Conservation (phyloP, 257 asterid genomes). For the Misopates orontium region DNA sequence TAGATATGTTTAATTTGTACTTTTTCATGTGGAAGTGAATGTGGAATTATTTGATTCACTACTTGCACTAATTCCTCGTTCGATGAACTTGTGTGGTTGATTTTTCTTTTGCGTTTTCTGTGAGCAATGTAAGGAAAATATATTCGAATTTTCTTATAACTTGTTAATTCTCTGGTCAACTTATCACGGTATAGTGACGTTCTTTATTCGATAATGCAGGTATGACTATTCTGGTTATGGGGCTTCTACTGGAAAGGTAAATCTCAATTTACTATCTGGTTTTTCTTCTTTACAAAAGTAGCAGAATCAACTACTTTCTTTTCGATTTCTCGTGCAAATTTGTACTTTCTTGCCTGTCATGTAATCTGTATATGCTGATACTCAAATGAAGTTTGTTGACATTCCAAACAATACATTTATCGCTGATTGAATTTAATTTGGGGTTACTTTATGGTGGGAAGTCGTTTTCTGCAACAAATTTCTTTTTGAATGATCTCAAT, state of each 20-base stretch:
- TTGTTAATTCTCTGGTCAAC: neutral
- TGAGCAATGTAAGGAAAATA: conserved; percentile 16
- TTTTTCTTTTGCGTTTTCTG: neutral
- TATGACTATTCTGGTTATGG: conserved; percentile 99
- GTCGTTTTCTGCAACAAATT: neutral
- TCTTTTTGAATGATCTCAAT: conserved; percentile 14
- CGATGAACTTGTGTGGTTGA: neutral
- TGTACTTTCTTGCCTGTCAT: neutral
- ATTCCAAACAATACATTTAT: neutral
- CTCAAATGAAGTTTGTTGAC: neutral
- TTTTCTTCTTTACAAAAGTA: neutral
- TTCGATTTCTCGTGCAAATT: neutral
- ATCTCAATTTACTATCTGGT: conserved; percentile 19
- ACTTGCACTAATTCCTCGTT: neutral
- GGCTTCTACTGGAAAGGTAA: conserved; percentile 96
- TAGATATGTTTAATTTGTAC: conserved; percentile 8
- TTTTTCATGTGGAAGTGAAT: conserved; percentile 4
- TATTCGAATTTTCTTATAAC: neutral
- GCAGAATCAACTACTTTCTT: neutral
- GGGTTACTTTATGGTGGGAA: neutral
- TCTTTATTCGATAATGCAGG: conserved; percentile 44
- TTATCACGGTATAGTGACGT: neutral
- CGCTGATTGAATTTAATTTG: neutral
- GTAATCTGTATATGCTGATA: neutral
- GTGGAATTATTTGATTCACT: neutral